Evolutionary conservation across 2,329 filamentous ascomycete genomes (phyloP), one percentile per base, ranked within the genome.

Genomic region (Allantophomopsis lycopodina): DNA sequence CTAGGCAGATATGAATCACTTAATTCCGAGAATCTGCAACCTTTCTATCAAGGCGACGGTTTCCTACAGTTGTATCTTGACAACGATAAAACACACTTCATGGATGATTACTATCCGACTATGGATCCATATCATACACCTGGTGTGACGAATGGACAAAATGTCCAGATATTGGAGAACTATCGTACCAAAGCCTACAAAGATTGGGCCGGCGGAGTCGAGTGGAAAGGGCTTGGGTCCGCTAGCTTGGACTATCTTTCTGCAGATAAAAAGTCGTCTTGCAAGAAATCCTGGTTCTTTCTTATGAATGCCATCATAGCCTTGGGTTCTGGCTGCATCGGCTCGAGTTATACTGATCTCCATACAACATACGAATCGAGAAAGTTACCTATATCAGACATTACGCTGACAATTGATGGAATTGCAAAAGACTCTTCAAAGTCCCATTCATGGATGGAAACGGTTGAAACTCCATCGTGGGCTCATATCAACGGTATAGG

Each of bases 221-320:
- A 46, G 23, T 46, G 44, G 44, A 42, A 39, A 40, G 42, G 40
- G 14, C 32, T 40, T 8, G 44, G 44, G 5, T 18, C 43, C 18
- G 42, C 44, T 30, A 42, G 44, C n/a, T 31, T 46, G 21, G 42
- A 46, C 14, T 41, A 42, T 11, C 36, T 46, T 21, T 46, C 44
- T 7, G 41, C 35, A 5, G 44, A 46, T 31, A 44, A 45, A 37
- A 40, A 38, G 6, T 44, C 42, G 2, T 42, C 40, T 1, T 42
- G 42, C 11, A 46, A 40, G 28, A 46, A 46, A 33, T 45, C 44
- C 8, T 46, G 44, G 44, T 46, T 44, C 42, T 46, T 46, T 30
- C 42, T 46, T 13, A 21, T 42, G 28, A 44, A 46, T 32, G 43
- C 37, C n/a, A 44, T 46, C 18, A 41, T 46, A 18, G 23, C 23